Base-by-base conservation (phyloP, 1,139 yeast species). In the Hanseniaspora sp. region DNA sequence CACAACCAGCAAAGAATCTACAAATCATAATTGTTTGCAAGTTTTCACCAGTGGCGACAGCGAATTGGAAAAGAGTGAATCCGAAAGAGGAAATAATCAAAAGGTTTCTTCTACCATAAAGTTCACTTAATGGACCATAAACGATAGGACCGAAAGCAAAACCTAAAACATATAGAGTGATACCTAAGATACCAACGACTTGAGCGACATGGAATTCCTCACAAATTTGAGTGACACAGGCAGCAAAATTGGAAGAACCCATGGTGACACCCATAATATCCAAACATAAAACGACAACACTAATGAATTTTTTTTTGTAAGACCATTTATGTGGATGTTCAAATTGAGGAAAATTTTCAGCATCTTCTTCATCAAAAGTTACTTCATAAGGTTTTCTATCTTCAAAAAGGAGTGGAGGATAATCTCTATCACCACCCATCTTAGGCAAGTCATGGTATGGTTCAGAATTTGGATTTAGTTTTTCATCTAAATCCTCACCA, bases 101-200 rank as follows among this genome's bases (percentile, higher is more conserved):
- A 11, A 85, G 79, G 2, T 73, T 66, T 62, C 76, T 77, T 67
- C 95, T 77, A 52, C 95, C 95, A 60, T 74, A 81, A 52, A 83
- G 64, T 66, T 84, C 95, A 8, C 90, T 82, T 46, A 85, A 64
- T 5, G 95, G 95, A 23, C 92, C 95, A 80, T 86, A 86, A 41
- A 84, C 61, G 40, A 84, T 71, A 7, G 95, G 95, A 17, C 95
- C 95, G 0, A 83, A 75, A 0, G 94, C 95, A 66, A 85, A 85
- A 23, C 95, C 95, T 45, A 83, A 63, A 23, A 86, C 95, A 61
- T 78, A 86, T 33, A 86, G 71, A 0, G 94, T 79, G 12, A 85
- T 74, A 53, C 86, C 83, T 45, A 86, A 71, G 8, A 82, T 74
- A 8, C 81, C 79, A 5, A 78, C 83, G 17, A 76, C 79, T 9